A percentile compares a stretch with the other conserved stretches of the same genome.
phyloP scores from a whole-genome alignment of 2,329 filamentous ascomycete species.

The Xylariaceae sp. region DNA sequence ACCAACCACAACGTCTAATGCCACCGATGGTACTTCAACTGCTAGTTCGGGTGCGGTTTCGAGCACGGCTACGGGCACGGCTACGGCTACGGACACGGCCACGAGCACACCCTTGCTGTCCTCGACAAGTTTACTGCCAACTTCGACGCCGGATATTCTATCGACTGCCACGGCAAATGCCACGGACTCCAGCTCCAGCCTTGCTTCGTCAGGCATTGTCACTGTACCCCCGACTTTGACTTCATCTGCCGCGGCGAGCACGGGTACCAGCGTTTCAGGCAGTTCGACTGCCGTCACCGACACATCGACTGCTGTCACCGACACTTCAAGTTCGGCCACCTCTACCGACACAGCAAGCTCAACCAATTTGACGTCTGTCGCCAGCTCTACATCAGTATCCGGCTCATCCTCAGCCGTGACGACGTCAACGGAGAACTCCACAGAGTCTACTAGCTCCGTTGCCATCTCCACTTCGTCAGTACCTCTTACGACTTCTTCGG shows the following conservation, averaged over 20 bases:
- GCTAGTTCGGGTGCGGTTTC: conserved; percentile 1
- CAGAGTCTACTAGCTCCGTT: conserved; percentile 3
- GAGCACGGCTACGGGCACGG: neutral
- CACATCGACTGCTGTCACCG: neutral
- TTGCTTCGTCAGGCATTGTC: conserved; percentile 7
- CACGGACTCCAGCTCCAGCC: conserved; percentile 14
- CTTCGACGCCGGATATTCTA: conserved; percentile 5
- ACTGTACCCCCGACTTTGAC: conserved; percentile 10
- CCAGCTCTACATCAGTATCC: neutral
- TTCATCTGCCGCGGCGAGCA: conserved; percentile 4
- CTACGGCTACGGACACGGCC: neutral
- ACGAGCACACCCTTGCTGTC: neutral
- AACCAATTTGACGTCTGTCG: too few relatives aligned
- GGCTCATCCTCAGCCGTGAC: neutral
- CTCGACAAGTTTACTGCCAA: conserved; percentile 3
- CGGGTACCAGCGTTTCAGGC: neutral
- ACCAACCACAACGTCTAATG: conserved; percentile 7
- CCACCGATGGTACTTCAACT: conserved; percentile 9
- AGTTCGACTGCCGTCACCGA: neutral
- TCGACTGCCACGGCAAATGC: conserved; percentile 6
- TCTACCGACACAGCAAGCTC: conserved; percentile 1
- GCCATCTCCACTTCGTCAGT: conserved; percentile 10
- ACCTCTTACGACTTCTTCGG: conserved; percentile 4
- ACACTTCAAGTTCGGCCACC: neutral
- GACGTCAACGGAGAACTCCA: neutral